A percentile compares a stretch with the other conserved stretches of the same genome.
phyloP scores from a whole-genome alignment of 495 filamentous ascomycete genomes.

The Umbilicaria muhlenbergii region DNA sequence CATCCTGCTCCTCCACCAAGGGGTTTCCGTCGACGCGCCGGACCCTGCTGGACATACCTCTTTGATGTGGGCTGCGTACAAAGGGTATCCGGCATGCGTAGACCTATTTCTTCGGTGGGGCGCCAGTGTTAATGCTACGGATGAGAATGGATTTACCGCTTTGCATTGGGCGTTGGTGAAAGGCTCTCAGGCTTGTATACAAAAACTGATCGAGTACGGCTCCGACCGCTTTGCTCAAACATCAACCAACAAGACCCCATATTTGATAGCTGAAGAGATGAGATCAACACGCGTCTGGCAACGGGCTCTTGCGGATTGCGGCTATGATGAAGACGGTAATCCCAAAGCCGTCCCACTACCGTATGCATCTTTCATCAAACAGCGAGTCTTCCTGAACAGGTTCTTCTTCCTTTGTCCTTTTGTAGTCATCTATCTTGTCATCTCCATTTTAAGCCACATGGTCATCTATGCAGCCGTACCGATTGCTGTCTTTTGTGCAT shows the following conservation, averaged over 20 bases:
- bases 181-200: constrained; percentile 68
- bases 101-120: constrained; percentile 92
- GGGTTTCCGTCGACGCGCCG: constrained; percentile 78
- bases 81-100: constrained; percentile 79
- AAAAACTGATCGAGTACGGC: constrained; percentile 88
- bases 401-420: constrained; percentile 90
- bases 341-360: constrained; percentile 38
- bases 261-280: constrained; percentile 73
- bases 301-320: constrained; percentile 67
- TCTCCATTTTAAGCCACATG: constrained; percentile 59
- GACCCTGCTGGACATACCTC: constrained; percentile 83
- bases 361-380: constrained; percentile 41
- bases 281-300: constrained; percentile 72
- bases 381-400: constrained; percentile 64
- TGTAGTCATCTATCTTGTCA: constrained; percentile 47
- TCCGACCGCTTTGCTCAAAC: constrained; percentile 82
- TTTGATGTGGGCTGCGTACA: constrained; percentile 98
- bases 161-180: constrained; percentile 95
- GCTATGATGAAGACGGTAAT: constrained; percentile 66
- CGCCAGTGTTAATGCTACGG: constrained; percentile 75
- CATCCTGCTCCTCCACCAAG: constrained; percentile 76
- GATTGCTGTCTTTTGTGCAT: constrained; percentile 44
- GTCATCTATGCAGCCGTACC: constrained; percentile 64
- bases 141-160: constrained; percentile 83
- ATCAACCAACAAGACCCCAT: constrained; percentile 73